These are phyloP conservation scores for Hericium rajendrae DNA, from an alignment of 768 basidiomycete species.

Conservation along the genomic window DNA sequence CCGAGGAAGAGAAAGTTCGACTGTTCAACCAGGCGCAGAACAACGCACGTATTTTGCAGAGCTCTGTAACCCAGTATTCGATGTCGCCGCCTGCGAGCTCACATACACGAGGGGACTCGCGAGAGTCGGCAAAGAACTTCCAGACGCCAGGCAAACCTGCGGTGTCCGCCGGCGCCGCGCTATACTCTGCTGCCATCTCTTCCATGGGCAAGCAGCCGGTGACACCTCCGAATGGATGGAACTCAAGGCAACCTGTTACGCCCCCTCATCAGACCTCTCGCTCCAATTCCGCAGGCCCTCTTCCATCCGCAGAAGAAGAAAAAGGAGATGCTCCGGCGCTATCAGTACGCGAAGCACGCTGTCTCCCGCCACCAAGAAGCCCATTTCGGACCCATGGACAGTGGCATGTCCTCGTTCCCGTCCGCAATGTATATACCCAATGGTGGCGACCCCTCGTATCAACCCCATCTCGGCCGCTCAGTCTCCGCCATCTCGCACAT, in stretches of 20 bases:
- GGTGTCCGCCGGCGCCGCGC: slow-evolving; percentile 31
- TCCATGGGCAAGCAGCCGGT: slow-evolving; percentile 20
- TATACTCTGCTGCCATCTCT: slow-evolving; percentile 38
- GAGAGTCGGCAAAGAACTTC: slow-evolving; percentile 8
- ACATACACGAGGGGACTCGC: slow-evolving; percentile 6
- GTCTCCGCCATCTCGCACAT: background rate
- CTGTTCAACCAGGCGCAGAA: slow-evolving; percentile 62
- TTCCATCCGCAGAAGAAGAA: slow-evolving; percentile 15
- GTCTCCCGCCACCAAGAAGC: slow-evolving; percentile 14
- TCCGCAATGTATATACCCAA: background rate
- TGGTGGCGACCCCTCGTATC: background rate
- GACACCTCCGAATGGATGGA: background rate
- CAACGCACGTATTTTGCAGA: slow-evolving; percentile 53
- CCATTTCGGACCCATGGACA: slow-evolving; percentile 14
- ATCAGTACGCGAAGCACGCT: slow-evolving; percentile 22
- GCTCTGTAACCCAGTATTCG: slow-evolving; percentile 20
- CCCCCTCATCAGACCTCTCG: slow-evolving; percentile 6
- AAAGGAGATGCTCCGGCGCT: slow-evolving; percentile 23
- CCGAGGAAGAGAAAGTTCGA: slow-evolving; percentile 70
- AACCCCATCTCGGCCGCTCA: background rate
- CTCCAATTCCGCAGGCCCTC: background rate
- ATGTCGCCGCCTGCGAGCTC: slow-evolving; percentile 17
- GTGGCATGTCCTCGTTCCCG: slow-evolving; percentile 12
- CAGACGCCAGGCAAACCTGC: slow-evolving; percentile 6
- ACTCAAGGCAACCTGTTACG: slow-evolving; percentile 11